phyloP scores from a whole-genome alignment of 2,329 filamentous ascomycete genomes.

The Epichloe gansuensis region DNA sequence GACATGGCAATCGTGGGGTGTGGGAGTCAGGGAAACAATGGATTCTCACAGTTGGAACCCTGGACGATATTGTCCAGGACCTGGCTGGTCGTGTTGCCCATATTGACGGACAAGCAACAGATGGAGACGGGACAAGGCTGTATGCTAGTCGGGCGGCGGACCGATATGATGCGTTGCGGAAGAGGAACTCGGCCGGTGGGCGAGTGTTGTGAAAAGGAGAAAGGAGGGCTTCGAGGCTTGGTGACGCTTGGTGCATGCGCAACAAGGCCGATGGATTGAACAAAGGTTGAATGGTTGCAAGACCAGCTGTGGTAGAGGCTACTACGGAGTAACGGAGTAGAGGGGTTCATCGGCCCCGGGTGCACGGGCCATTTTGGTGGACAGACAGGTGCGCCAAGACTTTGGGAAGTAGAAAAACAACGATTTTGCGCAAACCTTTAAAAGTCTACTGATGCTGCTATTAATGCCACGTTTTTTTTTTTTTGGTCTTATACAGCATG shows the following conservation, averaged over 20 bases:
- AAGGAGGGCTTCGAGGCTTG: neutral
- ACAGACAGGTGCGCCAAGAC: neutral
- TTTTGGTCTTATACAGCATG: too few species aligned
- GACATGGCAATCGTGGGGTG: too few species aligned
- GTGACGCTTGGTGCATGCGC: neutral
- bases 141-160: neutral
- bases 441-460: too few species aligned
- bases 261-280: neutral
- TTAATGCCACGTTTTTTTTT: too few species aligned
- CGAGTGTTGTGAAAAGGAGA: neutral
- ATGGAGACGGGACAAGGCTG: neutral
- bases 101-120: conserved; percentile 19
- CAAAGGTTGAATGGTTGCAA: neutral
- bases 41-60: conserved; percentile 73
- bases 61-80: conserved; percentile 94
- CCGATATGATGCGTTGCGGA: neutral
- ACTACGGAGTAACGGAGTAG: neutral
- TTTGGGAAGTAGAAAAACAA: too few species aligned
- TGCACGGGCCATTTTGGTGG: conserved; percentile 8
- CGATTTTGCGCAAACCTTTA: too few species aligned
- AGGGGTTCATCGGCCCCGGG: conserved; percentile 1
- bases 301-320: neutral
- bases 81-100: conserved; percentile 58
- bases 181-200: neutral
- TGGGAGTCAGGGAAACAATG: neutral